These are phyloP conservation scores for Nosema muscidifuracis DNA, from an alignment of 371 early-diverging fungal genomes.

Conservation along the genomic window DNA sequence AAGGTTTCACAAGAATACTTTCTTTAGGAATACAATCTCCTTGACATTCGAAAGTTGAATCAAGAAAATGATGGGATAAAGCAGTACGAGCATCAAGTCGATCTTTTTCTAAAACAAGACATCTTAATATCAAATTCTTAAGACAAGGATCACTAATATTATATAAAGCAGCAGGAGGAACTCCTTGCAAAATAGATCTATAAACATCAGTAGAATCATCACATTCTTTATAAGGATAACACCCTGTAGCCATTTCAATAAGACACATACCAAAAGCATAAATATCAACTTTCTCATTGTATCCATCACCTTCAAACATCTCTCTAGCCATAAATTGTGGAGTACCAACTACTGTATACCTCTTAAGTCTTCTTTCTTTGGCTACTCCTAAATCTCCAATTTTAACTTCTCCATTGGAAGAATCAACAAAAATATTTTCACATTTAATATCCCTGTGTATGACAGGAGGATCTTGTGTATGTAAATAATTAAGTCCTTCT, in stretches of 20 bases:
- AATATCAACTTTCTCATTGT: slow-evolving; percentile 78
- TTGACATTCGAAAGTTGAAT: slow-evolving; percentile 66
- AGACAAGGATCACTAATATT: slow-evolving; percentile 70
- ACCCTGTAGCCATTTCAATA: slow-evolving; percentile 76
- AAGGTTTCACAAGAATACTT: slow-evolving; percentile 25
- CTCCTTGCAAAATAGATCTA: slow-evolving; percentile 72
- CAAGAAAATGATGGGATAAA: slow-evolving; percentile 71
- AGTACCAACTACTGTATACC: slow-evolving; percentile 76
- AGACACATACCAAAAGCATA: slow-evolving; percentile 86
- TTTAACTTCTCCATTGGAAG: slow-evolving; percentile 78
- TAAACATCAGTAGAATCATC: slow-evolving; percentile 75
- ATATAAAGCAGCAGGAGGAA: slow-evolving; percentile 71
- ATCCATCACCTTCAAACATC: slow-evolving; percentile 69
- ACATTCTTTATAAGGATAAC: slow-evolving; percentile 78
- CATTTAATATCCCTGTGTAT: slow-evolving; percentile 72
- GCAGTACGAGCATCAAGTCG: slow-evolving; percentile 70
- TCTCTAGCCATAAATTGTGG: slow-evolving; percentile 71
- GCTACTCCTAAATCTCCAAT: slow-evolving; percentile 84
- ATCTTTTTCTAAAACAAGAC: slow-evolving; percentile 69
- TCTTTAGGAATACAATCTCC: slow-evolving; percentile 49
- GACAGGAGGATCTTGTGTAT: slow-evolving; percentile 71
- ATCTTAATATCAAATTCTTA: slow-evolving; percentile 69
- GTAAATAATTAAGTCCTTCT: slow-evolving; percentile 73
- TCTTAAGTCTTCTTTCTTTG: slow-evolving; percentile 70
- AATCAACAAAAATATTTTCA: slow-evolving; percentile 78